These are phyloP conservation scores for Pugionium cornutum DNA, from an alignment of 345 rosid genomes.

Conservation along the genomic window DNA sequence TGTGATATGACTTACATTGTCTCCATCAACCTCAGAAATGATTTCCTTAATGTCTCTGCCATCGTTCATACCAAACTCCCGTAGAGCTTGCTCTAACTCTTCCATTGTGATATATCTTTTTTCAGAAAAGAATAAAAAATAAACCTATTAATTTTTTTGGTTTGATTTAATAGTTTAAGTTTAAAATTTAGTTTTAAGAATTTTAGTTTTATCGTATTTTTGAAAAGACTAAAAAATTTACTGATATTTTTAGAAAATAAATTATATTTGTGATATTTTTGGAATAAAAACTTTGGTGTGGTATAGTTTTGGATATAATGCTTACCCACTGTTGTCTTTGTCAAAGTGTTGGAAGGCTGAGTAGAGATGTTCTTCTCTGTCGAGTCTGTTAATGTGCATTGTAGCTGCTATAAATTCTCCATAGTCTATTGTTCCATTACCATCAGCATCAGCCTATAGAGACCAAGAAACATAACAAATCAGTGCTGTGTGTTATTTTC, in stretches of 20 bases:
- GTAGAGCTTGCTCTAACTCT: slow-evolving; percentile 87
- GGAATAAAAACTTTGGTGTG: too few relatives aligned
- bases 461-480: neutral
- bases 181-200: too few relatives aligned
- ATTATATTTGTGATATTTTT: neutral
- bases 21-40: slow-evolving; percentile 74
- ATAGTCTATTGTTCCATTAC: slow-evolving; percentile 73
- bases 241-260: too few relatives aligned
- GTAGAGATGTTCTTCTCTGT: slow-evolving; percentile 74
- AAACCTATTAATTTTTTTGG: too few relatives aligned
- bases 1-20: slow-evolving; percentile 55
- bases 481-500: neutral
- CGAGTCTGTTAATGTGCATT: slow-evolving; percentile 77
- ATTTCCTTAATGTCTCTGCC: slow-evolving; percentile 77
- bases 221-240: too few relatives aligned
- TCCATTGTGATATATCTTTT: slow-evolving; percentile 69
- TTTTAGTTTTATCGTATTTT: too few relatives aligned
- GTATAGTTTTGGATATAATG: too few relatives aligned
- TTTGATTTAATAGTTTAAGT: too few relatives aligned
- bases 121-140: too few relatives aligned
- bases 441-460: slow-evolving; percentile 84
- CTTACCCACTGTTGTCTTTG: slow-evolving; percentile 70
- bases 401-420: slow-evolving; percentile 53
- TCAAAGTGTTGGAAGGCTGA: slow-evolving; percentile 13
- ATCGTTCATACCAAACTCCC: slow-evolving; percentile 76